Percentiles rank a stretch among this genome's conserved stretches.
These are phyloP conservation scores for Dichomitus squalens DNA, from an alignment of 1,284 basidiomycete genomes.

Conservation along the genomic window DNA sequence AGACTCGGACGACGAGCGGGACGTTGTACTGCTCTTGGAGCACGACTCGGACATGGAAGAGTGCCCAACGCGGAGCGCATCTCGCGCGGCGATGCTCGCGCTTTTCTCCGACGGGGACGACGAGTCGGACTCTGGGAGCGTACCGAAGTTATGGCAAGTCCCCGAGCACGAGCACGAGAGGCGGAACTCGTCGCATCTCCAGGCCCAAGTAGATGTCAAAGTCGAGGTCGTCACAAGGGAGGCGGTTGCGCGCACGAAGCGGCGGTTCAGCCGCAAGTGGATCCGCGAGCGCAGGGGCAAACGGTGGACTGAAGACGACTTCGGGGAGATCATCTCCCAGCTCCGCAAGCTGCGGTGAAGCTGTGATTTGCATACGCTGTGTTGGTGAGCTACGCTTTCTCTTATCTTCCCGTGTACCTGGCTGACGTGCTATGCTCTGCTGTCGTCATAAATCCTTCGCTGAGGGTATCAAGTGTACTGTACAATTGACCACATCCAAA, in stretches of 20 bases:
- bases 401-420: no score
- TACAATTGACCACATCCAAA: no score
- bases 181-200: background rate
- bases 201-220: slow-evolving; percentile 6
- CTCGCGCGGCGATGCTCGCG: slow-evolving; percentile 18
- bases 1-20: slow-evolving; percentile 13
- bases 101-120: slow-evolving; percentile 10
- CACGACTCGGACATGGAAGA: slow-evolving; percentile 8
- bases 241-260: slow-evolving; percentile 18
- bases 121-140: background rate
- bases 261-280: slow-evolving; percentile 26
- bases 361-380: background rate
- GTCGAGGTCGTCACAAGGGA: slow-evolving; percentile 17
- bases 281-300: slow-evolving; percentile 24
- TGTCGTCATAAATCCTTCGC: no score
- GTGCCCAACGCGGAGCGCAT: slow-evolving; percentile 11
- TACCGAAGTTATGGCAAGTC: background rate
- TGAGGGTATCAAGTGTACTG: no score
- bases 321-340: slow-evolving; percentile 16
- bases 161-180: background rate
- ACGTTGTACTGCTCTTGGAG: slow-evolving; percentile 21
- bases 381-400: no score
- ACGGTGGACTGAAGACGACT: slow-evolving; percentile 24
- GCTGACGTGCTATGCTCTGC: no score
- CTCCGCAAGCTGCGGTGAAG: slow-evolving; percentile 23